A percentile compares a stretch with the other conserved stretches of the same genome.
Conservation (phyloP, 306 rosid genomes). For the Citrullus amarus region DNA sequence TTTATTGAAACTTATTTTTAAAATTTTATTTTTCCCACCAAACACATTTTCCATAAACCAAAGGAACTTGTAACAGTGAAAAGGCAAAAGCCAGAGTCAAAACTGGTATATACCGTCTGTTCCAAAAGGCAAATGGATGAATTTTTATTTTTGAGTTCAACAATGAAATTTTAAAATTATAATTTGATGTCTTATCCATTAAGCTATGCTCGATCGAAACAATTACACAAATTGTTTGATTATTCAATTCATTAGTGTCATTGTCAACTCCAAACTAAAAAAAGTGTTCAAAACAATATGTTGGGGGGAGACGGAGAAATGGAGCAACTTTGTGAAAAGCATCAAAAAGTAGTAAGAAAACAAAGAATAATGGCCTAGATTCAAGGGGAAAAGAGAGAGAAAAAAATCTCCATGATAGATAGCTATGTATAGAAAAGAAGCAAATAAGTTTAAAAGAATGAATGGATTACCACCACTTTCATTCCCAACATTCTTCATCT, state of each 20-base stretch:
- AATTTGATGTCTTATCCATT: too few relatives aligned
- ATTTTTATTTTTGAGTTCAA: too few relatives aligned
- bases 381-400: constrained; percentile 19
- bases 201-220: too few relatives aligned
- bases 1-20: too few relatives aligned
- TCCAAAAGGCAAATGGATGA: background rate
- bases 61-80: background rate
- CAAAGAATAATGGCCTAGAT: constrained; percentile 27
- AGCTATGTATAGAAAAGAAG: background rate
- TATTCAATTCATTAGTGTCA: background rate
- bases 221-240: background rate
- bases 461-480: background rate
- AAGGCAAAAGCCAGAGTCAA: background rate
- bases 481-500: background rate
- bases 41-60: background rate
- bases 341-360: constrained; percentile 38
- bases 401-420: constrained; percentile 33
- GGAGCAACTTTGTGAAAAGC: constrained; percentile 45
- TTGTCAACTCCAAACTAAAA: background rate
- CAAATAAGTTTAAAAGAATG: background rate
- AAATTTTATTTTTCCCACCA: too few relatives aligned
- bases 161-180: too few relatives aligned
- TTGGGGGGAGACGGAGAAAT: background rate
- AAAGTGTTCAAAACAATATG: background rate
- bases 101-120: background rate